Evolutionary conservation across 2,329 filamentous ascomycete species (phyloP), one percentile per base, ranked within the genome.

Genomic region (Ceratocystis huliohia): DNA sequence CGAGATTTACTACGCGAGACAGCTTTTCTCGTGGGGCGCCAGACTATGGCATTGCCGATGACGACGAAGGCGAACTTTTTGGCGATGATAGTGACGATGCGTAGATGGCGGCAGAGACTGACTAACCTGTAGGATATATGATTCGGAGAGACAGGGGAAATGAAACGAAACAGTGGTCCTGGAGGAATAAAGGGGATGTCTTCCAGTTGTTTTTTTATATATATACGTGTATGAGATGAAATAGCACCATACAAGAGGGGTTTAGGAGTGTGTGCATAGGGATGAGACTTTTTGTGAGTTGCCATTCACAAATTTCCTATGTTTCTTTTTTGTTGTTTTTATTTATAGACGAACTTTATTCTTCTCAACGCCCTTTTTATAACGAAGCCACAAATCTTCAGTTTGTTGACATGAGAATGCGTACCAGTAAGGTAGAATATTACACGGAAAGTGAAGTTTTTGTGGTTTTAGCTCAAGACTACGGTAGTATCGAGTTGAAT

Each of bases 71-170:
- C 62, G 93, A 97, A 78, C 78, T 99, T 70, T 78, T 99, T 45
- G 94, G 94, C 0, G 93, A 96, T 71, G 92, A 96, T 68, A 91
- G 91, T 70, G 93, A 96, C 70, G 91, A 96, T 73, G 93, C 96
- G 69, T 88, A 70, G 50, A 65, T 63, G 28, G 2, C 20, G 62
- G 45, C 30, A 33, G 30, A 22, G 61, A 6, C 15, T 7, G 46
- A 25, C 5, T 4, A 7, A 63, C 20, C 41, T n/a, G 25, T 15
- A 50, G 28, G 13, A 20, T 41, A 41, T 10, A 41, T 15, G 37
- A 15, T 41, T 13, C 13, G 10, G 37, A 41, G 37, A 41, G 37
- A 41, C 28, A 44, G 45, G n/a, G 10, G n/a, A 33, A 48, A 37
- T 17, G 45, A 61, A 50, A 37, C 15, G 33, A 33, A 44, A 57